phyloP scores from a whole-genome alignment of 345 rosid genomes.

The Dipteronia dyeriana region DNA sequence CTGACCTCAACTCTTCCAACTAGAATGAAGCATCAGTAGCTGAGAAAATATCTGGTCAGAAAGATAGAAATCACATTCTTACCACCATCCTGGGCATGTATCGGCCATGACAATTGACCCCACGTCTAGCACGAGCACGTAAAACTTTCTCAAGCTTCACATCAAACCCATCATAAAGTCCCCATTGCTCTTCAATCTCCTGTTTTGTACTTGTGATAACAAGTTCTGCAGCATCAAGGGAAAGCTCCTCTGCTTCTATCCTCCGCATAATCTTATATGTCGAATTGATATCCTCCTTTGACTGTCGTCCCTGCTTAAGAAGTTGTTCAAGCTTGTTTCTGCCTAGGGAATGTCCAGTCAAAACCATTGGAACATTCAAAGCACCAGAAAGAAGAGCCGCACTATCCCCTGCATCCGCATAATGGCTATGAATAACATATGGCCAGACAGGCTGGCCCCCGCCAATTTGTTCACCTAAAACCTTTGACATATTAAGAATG shows the following conservation, averaged over 20 bases:
- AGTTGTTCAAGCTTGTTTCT: constrained; percentile 97
- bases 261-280: constrained; percentile 93
- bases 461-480: constrained; percentile 82
- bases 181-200: constrained; percentile 99
- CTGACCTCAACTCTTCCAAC: neutral
- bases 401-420: constrained; percentile 95
- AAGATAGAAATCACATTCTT: constrained; percentile 22
- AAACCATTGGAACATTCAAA: constrained; percentile 94
- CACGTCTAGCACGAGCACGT: constrained; percentile 90
- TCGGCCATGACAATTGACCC: constrained; percentile 93
- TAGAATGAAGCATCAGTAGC: neutral
- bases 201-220: constrained; percentile 94
- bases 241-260: constrained; percentile 92
- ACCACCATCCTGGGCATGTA: constrained; percentile 98
- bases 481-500: constrained; percentile 90
- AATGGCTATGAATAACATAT: constrained; percentile 91
- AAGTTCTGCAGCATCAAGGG: constrained; percentile 95
- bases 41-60: neutral
- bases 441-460: constrained; percentile 91
- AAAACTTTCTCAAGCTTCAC: constrained; percentile 92
- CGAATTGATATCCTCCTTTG: constrained; percentile 86
- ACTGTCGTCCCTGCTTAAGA: constrained; percentile 89
- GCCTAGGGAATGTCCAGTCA: constrained; percentile 96
- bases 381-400: constrained; percentile 95
- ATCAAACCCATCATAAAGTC: constrained; percentile 97